These are phyloP conservation scores for Lipomyces yamadae DNA, from an alignment of 805 yeast species.

Conservation along the genomic window DNA sequence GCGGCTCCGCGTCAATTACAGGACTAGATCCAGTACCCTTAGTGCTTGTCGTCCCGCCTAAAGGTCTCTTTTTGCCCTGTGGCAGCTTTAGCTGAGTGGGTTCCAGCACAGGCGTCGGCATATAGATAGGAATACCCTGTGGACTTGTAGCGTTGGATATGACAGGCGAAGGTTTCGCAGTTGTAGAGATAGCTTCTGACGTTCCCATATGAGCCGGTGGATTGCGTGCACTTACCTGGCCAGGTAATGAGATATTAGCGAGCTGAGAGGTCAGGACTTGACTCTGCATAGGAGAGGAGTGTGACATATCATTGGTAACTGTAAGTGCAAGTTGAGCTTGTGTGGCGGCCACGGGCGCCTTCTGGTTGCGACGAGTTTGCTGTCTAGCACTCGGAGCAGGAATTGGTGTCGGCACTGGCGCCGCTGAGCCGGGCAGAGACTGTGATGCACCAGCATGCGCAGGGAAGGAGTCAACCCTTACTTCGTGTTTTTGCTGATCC, in stretches of 20 bases:
- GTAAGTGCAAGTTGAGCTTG: conserved; percentile 6
- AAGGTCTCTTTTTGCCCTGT: conserved; percentile 23
- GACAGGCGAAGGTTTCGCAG: conserved; percentile 19
- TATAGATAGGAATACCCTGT: conserved; percentile 36
- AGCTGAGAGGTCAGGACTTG: background rate
- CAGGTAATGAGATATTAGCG: background rate
- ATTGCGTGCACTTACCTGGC: background rate
- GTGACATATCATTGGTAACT: background rate
- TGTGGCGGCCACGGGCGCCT: background rate
- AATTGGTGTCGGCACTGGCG: conserved; percentile 15
- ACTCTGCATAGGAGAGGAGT: background rate
- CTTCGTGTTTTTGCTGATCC: conserved; percentile 2
- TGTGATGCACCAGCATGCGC: background rate
- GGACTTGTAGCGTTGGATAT: conserved; percentile 22
- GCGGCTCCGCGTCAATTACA: conserved; percentile 25
- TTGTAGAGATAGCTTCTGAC: background rate
- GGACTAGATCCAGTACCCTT: conserved; percentile 9
- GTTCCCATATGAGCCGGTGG: background rate
- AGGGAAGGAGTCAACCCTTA: background rate
- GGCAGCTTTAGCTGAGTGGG: conserved; percentile 33
- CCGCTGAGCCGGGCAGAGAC: background rate
- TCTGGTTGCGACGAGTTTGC: conserved; percentile 18
- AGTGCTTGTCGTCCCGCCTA: conserved; percentile 3
- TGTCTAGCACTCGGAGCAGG: conserved; percentile 11
- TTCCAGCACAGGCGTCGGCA: conserved; percentile 24